Evolutionary conservation across 1,139 yeast species (phyloP), one percentile per base, ranked within the genome.

Genomic region (Saccharomyces hybrid): DNA sequence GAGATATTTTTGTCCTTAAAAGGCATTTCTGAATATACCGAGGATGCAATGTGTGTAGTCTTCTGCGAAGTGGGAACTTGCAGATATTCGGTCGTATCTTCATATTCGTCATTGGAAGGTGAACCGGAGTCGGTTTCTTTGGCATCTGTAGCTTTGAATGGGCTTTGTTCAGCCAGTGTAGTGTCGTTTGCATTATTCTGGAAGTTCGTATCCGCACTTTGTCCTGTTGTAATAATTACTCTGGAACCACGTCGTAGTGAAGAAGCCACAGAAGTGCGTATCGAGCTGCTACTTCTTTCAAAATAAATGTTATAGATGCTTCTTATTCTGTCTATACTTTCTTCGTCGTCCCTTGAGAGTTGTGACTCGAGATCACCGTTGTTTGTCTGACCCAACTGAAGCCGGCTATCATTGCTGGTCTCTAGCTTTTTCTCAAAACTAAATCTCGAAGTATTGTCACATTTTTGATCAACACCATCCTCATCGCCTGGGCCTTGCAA

Each of bases 271-370:
- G 46, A 49, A 4, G 29, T 31, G 25, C 51, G 55, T 20, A 51
- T 57, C 14, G 56, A 59, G 2, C 83, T 77, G 53, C 76, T 77
- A 54, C 78, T 80, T 57, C 84, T 76, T 56, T 85, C 88, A 62
- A 85, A 82, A 61, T 86, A 86, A 20, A 85, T 87, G 54, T 81
- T 80, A 68, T 86, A 86, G 14, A 86, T 86, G 32, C 90, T 84
- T 65, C 82, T 85, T 85, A 85, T 81, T 69, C 93, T 77, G 58
- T 79, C 76, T 58, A 85, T 73, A 63, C 83, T 83, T 64, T 85
- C 91, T 59, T 79, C 83, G 61, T 84, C 88, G 55, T 81, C 83
- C 14, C 64, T 54, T 1, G 66, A 67, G 14, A 56, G 44, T n/a
- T 52, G 54, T 8, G 42, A 2, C 23, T 38, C 42, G 11, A 8